Base-by-base conservation (phyloP, 805 yeast species). In the Starmerella etchellsii region DNA sequence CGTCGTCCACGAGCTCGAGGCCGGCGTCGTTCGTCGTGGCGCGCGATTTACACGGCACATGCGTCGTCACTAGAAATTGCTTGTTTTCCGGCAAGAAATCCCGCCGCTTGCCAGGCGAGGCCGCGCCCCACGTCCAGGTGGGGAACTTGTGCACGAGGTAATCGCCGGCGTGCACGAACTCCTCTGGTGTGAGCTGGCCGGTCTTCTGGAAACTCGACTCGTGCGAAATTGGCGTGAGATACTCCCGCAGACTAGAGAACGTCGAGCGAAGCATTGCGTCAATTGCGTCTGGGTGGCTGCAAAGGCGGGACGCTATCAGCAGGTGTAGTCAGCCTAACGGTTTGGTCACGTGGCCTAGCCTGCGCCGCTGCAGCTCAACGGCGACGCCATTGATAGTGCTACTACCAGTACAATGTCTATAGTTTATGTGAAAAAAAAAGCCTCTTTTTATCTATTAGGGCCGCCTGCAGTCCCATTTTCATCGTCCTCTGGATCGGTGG, bases 131-230 rank as follows among this genome's bases (percentile, higher is more conserved):
- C 47, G 76, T 75, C 98, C 98, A 91, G 1, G 97, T 91, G 2
- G 98, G 97, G 58, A 91, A 91, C 66, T 80, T 82, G 60, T 76
- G 78, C 25, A 78, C 87, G 43, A 91, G 64, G 60, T 84, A 91
- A 59, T 91, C 96, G 19, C 98, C 98, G 3, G 98, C 96, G 41
- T 66, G 67, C 9, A 85, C 88, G 62, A 91, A 91, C 59, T 91
- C 98, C 40, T 83, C 94, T 1, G 98, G 98, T 1, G 95, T 82
- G 38, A 91, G 78, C 58, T 88, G 91, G 3, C 98, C 98, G 0
- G 95, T 81, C 36, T 69, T 63, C 41, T 75, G 68, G 63, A 85
- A 91, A 15, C 91, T 83, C 21, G 96, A 85, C n/a, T 66, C 72
- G 59, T 87, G 83, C 33, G 78, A 71, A 2, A 88, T 77, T 1